phyloP scores from a whole-genome alignment of 352 stramenopile genomes.

The Phytophthora boehmeriae region DNA sequence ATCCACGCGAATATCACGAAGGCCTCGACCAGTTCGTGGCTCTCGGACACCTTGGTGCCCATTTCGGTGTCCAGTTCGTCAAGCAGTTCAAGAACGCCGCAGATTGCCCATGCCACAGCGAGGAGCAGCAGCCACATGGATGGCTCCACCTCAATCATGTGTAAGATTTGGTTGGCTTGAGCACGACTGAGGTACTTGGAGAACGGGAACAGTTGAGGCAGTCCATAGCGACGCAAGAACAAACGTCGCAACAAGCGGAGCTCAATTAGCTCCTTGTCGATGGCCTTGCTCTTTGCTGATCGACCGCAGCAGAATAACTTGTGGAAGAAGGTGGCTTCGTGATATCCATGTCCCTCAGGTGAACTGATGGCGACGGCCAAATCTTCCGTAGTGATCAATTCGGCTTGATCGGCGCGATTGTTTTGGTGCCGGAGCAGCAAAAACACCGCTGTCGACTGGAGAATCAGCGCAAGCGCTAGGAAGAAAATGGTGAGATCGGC shows the following conservation, averaged over 20 bases:
- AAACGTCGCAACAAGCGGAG: slow-evolving; percentile 45
- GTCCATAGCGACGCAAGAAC: slow-evolving; percentile 44
- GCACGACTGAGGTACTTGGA: slow-evolving; percentile 73
- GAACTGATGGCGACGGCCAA: slow-evolving; percentile 23
- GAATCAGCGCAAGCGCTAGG: slow-evolving; percentile 47
- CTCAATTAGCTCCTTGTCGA: slow-evolving; percentile 26
- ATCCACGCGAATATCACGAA: slow-evolving; percentile 44
- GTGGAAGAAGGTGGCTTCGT: slow-evolving; percentile 6
- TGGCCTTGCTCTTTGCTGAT: slow-evolving; percentile 17
- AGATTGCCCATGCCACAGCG: slow-evolving; percentile 44
- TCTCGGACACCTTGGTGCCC: slow-evolving; percentile 23
- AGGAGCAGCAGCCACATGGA: slow-evolving; percentile 65
- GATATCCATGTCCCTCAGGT: neutral
- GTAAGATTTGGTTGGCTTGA: slow-evolving; percentile 76
- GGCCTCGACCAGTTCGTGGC: slow-evolving; percentile 31
- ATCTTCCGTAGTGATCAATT: slow-evolving; percentile 45
- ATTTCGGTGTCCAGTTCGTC: slow-evolving; percentile 15
- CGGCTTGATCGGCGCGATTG: slow-evolving; percentile 36
- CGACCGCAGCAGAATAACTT: slow-evolving; percentile 17
- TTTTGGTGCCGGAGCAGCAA: slow-evolving; percentile 46
- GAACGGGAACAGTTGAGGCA: slow-evolving; percentile 63
- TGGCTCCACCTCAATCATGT: slow-evolving; percentile 79
- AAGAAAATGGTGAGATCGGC: slow-evolving; percentile 63
- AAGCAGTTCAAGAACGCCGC: slow-evolving; percentile 24
- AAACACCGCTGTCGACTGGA: slow-evolving; percentile 52